phyloP scores from a whole-genome alignment of 2,329 filamentous ascomycete species.

The Acrocalymma vagum region DNA sequence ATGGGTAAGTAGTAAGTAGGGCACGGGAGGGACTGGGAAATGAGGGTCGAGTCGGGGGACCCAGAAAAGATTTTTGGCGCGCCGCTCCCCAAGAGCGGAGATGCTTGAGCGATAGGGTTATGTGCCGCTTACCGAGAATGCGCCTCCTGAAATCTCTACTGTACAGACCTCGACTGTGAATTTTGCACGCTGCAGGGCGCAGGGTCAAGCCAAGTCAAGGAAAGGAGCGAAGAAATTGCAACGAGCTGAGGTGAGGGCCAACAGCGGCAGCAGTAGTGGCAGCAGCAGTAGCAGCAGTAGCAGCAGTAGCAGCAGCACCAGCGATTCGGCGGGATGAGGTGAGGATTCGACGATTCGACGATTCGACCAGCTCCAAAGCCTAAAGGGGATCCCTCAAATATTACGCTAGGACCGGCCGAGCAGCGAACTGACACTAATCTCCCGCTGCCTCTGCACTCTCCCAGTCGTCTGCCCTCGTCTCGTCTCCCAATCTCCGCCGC shows the following conservation, averaged over 20 bases:
- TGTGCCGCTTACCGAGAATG: constrained; percentile 45
- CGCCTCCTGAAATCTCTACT: no score
- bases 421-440: constrained; percentile 33
- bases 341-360: constrained; percentile 20
- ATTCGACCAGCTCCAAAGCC: constrained; percentile 18
- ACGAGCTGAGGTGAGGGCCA: constrained; percentile 33
- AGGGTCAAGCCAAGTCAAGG: constrained; percentile 33
- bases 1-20: constrained; percentile 21
- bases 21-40: constrained; percentile 36
- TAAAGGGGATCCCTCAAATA: constrained; percentile 42
- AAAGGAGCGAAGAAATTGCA: constrained; percentile 27
- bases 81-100: constrained; percentile 33
- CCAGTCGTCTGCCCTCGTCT: no score
- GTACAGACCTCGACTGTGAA: no score
- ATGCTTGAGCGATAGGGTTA: constrained; percentile 22
- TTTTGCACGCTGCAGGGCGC: constrained; percentile 34
- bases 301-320: no score
- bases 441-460: no score
- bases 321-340: no score
- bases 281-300: no score
- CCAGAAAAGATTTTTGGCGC: constrained; percentile 46
- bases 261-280: no score
- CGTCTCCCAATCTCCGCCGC: constrained; percentile 26
- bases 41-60: constrained; percentile 30
- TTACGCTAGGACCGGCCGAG: constrained; percentile 40